Conservation (phyloP, 495 filamentous ascomycete genomes). For the Penicillium cosmopolitanum region DNA sequence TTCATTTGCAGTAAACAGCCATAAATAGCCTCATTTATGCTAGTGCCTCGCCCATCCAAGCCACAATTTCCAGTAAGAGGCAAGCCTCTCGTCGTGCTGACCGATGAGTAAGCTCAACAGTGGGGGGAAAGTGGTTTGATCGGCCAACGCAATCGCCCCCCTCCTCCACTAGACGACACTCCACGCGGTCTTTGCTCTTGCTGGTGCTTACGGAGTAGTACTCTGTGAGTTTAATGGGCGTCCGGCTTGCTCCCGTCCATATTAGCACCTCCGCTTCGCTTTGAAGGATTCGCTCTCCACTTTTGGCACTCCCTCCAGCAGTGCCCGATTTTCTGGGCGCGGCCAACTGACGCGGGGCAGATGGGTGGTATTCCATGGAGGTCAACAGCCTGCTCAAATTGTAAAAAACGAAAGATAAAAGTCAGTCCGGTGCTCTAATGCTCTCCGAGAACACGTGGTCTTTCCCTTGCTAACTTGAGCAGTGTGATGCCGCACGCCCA, state of each 20-base stretch:
- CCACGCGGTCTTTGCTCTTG: not conserved
- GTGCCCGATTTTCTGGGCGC: not conserved
- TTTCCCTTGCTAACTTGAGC: not conserved
- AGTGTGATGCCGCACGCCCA: constrained; percentile 1
- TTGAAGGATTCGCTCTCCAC: not conserved
- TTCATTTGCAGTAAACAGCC: too few relatives aligned
- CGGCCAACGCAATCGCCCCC: not conserved
- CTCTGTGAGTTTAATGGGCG: not conserved
- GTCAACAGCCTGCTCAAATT: constrained; percentile 3
- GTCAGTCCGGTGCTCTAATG: not conserved
- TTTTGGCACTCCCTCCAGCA: not conserved
- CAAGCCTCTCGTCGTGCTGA: not conserved
- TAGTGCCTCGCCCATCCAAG: not conserved
- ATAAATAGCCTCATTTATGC: too few relatives aligned
- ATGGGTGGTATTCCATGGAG: constrained; percentile 6
- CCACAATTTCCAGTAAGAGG: not conserved
- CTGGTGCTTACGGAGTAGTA: not conserved
- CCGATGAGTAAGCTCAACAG: not conserved
- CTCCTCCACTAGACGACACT: not conserved
- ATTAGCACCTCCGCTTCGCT: not conserved
- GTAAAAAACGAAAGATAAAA: constrained; percentile 5
- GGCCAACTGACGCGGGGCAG: not conserved
- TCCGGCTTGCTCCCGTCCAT: not conserved
- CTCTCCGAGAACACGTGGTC: not conserved
- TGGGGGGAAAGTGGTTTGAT: not conserved